Percentiles rank a stretch among this genome's conserved stretches.
phyloP scores from a whole-genome alignment of 306 rosid species.

The Albizia julibrissin region DNA sequence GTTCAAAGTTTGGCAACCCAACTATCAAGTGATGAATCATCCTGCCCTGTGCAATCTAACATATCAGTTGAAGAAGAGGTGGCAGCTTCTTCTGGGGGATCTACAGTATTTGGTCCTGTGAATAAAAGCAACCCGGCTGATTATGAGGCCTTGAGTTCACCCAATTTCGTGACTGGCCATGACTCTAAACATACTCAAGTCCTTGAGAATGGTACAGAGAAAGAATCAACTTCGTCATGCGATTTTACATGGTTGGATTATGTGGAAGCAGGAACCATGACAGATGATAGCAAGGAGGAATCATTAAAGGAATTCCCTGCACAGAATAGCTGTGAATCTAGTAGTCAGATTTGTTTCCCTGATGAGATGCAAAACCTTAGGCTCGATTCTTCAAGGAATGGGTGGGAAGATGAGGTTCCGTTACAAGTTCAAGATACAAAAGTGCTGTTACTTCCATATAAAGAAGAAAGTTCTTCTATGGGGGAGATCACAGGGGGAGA shows the following conservation, averaged over 20 bases:
- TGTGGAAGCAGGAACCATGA: slow-evolving; percentile 51
- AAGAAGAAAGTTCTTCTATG: slow-evolving; percentile 54
- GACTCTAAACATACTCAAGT: slow-evolving; percentile 45
- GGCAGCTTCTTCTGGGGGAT: slow-evolving; percentile 42
- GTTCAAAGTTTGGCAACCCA: slow-evolving; percentile 46
- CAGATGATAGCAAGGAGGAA: slow-evolving; percentile 41
- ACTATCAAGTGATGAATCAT: slow-evolving; percentile 44
- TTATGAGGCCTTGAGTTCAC: slow-evolving; percentile 42
- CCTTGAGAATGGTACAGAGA: slow-evolving; percentile 50
- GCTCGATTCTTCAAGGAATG: slow-evolving; percentile 43
- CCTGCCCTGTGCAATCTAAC: slow-evolving; percentile 45
- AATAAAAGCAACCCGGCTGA: slow-evolving; percentile 34
- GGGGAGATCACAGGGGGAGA: slow-evolving; percentile 48
- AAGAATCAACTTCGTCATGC: slow-evolving; percentile 42
- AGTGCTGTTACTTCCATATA: slow-evolving; percentile 78
- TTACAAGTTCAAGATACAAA: slow-evolving; percentile 72
- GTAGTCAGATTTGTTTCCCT: slow-evolving; percentile 34
- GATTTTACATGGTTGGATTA: slow-evolving; percentile 78
- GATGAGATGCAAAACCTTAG: slow-evolving; percentile 38
- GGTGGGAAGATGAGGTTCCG: slow-evolving; percentile 75
- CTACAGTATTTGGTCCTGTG: slow-evolving; percentile 39
- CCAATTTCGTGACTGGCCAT: slow-evolving; percentile 46
- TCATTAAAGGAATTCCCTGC: slow-evolving; percentile 35
- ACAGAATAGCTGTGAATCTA: slow-evolving; percentile 48
- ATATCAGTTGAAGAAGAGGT: slow-evolving; percentile 35